Evolutionary conservation across 2,329 filamentous ascomycete species (phyloP).

Genomic region (Parastagonospora avenae): DNA sequence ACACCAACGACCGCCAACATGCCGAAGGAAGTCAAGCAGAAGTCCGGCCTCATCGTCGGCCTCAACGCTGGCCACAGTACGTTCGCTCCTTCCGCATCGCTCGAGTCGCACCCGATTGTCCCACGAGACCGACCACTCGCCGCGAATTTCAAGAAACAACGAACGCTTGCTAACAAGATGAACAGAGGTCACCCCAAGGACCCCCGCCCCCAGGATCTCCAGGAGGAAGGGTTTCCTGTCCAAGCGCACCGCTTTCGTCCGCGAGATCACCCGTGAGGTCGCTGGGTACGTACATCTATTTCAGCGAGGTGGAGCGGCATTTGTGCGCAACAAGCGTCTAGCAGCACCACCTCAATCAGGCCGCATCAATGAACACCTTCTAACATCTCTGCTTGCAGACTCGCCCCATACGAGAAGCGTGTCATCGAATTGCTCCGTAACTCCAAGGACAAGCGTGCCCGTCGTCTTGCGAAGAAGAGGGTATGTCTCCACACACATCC

Average conservation of each 20-base stretch:
- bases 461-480: constrained; percentile 99
- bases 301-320: neutral
- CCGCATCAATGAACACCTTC: neutral
- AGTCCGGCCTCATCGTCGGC: constrained; percentile 62
- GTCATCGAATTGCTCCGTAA: constrained; percentile 99
- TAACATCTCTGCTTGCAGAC: constrained; percentile 20
- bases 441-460: constrained; percentile 98
- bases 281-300: constrained; percentile 70
- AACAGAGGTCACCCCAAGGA: constrained; percentile 58
- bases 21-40: constrained; percentile 61
- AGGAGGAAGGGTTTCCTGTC: constrained; percentile 93
- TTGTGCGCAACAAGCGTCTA: neutral
- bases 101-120: constrained; percentile 6
- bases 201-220: constrained; percentile 56
- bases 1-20: constrained; percentile 50
- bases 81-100: constrained; percentile 45
- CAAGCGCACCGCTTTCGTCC: constrained; percentile 96
- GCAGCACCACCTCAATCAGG: neutral
- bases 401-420: constrained; percentile 78
- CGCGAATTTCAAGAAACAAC: constrained; percentile 15
- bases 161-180: constrained; percentile 30
- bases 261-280: constrained; percentile 98
- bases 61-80: constrained; percentile 70
- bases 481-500: constrained; percentile 59
- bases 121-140: constrained; percentile 13